Base-by-base conservation (phyloP, 2,329 filamentous ascomycete species). In the Talaromyces sp. region DNA sequence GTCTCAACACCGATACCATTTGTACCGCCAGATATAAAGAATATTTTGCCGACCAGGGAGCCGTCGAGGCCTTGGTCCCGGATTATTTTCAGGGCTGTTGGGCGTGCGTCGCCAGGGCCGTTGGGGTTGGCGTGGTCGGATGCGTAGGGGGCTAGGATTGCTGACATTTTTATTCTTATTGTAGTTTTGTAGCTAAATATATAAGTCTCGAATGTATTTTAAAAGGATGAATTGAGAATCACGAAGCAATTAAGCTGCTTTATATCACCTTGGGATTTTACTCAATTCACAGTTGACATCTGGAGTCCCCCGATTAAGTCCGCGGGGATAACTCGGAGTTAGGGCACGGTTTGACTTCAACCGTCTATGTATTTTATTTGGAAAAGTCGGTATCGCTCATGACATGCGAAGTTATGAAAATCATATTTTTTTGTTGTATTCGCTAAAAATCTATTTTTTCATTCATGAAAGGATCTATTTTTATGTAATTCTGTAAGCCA, bases 1-100 rank as follows among this genome's bases (percentile, higher is more conserved):
- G 64, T 66, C 27, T 66, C 59, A 16, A 59, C 14, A 3, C 64
- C 64, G 11, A 66, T 66, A 7, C 64, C 64, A 35, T 57, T 57
- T n/a, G 64, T 66, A 43, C 64, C 64, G 19, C 64, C 64, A 6
- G 52, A 58, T 3, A 66, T 39, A 8, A 66, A 60, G 6, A 66
- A 66, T 1, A 47, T 45, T 11, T 66, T 66, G 10, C 59, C 59
- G 3, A 33, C 2, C 0, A 66, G 52, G 7, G 16, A 11, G 33
- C 60, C 27, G 41, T 66, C 64, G 24, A 66, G 64, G 0, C 33
- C 19, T 9, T 62, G 41, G 45, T 66, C 64, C 14, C 64, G 64
- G 7, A 66, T 54, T 16, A 66, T 47, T 62, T 66, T 66, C 41
- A 66, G 54, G 3, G 64, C 64, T 39, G 33, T 62, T 57, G 64